These are phyloP conservation scores for Leishmania aethiopica DNA, from an alignment of 208 protist species.

Conservation along the genomic window DNA sequence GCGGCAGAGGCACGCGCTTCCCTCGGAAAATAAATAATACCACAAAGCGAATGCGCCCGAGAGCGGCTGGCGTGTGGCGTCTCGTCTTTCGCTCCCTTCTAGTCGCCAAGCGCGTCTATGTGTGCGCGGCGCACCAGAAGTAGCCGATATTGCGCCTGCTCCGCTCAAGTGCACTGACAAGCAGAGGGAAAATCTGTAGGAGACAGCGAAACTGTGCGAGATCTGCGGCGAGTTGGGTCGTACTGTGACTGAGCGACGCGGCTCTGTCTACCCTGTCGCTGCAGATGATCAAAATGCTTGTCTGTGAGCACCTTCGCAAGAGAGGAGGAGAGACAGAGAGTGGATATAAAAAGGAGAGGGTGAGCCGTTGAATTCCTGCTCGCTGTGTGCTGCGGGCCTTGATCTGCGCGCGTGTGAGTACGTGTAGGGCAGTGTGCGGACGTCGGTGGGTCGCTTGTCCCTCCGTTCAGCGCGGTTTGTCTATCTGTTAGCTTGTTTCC, in stretches of 20 bases:
- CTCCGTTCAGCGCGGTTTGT: not conserved
- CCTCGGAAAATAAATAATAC: not conserved
- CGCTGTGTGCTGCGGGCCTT: not conserved
- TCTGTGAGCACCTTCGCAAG: not conserved
- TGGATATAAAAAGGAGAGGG: not conserved
- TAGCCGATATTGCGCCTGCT: not conserved
- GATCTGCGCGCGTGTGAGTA: not conserved
- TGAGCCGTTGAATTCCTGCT: not conserved
- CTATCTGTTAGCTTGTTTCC: not conserved
- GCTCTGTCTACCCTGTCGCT: not conserved
- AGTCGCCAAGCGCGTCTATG: not conserved
- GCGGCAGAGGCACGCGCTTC: not conserved
- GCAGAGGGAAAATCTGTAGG: not conserved
- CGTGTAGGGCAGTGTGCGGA: not conserved
- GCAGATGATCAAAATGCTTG: not conserved
- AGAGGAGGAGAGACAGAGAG: not conserved
- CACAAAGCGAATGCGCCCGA: not conserved
- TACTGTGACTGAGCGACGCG: not conserved
- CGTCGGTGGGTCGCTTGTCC: not conserved
- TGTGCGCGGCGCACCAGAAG: not conserved
- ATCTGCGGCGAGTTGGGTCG: not conserved
- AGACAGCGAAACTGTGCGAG: not conserved
- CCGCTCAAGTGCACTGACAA: not conserved
- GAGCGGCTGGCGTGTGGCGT: not conserved
- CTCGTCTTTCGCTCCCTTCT: not conserved